Percentiles rank a stretch among this genome's conserved stretches.
phyloP scores from a whole-genome alignment of 805 yeast species.

The Saturnispora besseyi region DNA sequence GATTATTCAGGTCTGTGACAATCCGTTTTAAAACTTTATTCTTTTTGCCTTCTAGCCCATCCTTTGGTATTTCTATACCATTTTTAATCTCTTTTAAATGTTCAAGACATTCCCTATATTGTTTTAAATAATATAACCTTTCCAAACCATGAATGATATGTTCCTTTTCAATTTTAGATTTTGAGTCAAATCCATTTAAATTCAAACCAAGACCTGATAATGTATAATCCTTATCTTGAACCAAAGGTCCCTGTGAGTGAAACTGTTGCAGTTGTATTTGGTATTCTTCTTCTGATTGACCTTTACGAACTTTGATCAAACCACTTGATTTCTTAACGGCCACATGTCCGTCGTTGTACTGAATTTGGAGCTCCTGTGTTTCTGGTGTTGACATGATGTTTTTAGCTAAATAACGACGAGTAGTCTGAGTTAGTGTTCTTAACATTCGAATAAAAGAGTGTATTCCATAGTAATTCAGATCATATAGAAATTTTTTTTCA shows the following conservation, averaged over 20 bases:
- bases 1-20: conserved; percentile 39
- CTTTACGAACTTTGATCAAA: conserved; percentile 46
- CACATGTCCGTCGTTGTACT: conserved; percentile 33
- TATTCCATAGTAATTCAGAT: not conserved
- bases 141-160: conserved; percentile 53
- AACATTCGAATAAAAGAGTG: not conserved
- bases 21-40: conserved; percentile 40
- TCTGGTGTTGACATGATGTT: not conserved
- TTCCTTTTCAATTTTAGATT: conserved; percentile 47
- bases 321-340: conserved; percentile 39
- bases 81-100: conserved; percentile 30
- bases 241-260: conserved; percentile 45
- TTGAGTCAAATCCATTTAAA: conserved; percentile 14
- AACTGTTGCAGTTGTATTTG: conserved; percentile 43
- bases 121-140: conserved; percentile 45
- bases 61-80: conserved; percentile 20
- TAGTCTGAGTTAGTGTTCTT: not conserved
- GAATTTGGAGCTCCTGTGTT: conserved; percentile 9
- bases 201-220: conserved; percentile 18
- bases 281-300: conserved; percentile 62
- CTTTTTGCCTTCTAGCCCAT: conserved; percentile 25
- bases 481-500: not conserved
- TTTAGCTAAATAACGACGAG: not conserved
- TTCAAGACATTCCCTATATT: conserved; percentile 44
- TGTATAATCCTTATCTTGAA: conserved; percentile 6